These are phyloP conservation scores for Ophiostoma sp. DNA, from an alignment of 2,329 filamentous ascomycete genomes.

Conservation along the genomic window DNA sequence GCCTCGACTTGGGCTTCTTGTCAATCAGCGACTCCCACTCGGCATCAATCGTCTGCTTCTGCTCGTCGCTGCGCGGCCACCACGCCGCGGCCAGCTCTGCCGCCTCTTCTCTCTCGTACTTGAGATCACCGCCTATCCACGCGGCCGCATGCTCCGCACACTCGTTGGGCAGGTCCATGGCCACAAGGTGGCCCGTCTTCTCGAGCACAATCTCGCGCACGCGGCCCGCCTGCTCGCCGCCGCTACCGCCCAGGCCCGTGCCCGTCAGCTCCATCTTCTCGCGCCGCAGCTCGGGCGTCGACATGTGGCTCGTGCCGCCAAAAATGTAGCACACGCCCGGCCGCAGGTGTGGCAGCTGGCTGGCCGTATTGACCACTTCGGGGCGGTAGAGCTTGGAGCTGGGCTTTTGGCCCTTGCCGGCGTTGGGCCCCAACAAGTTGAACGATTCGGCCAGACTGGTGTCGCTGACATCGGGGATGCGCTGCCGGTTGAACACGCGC, in stretches of 20 bases:
- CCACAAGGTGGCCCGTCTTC: constrained; percentile 70
- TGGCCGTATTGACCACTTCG: constrained; percentile 54
- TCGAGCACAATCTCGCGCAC: constrained; percentile 63
- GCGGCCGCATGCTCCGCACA: constrained; percentile 57
- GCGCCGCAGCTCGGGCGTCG: constrained; percentile 44
- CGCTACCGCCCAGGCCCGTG: constrained; percentile 60
- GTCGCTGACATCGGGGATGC: constrained; percentile 44
- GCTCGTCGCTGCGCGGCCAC: constrained; percentile 43
- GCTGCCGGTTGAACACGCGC: constrained; percentile 38
- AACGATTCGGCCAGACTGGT: constrained; percentile 30
- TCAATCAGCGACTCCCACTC: constrained; percentile 41
- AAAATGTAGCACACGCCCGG: constrained; percentile 66
- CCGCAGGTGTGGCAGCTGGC: constrained; percentile 54
- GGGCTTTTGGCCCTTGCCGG: neutral
- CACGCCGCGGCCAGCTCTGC: constrained; percentile 49
- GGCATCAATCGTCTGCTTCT: constrained; percentile 54
- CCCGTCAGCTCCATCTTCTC: constrained; percentile 62
- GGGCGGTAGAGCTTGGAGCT: constrained; percentile 60
- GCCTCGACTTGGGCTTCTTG: constrained; percentile 19
- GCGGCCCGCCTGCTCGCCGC: constrained; percentile 57
- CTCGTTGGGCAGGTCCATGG: constrained; percentile 68
- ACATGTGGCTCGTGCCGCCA: constrained; percentile 56
- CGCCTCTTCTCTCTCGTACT: constrained; percentile 54
- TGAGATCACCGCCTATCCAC: constrained; percentile 55
- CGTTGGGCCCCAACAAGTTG: neutral